Conservation (phyloP, 805 yeast genomes). For the Ogataea pignaliae region DNA sequence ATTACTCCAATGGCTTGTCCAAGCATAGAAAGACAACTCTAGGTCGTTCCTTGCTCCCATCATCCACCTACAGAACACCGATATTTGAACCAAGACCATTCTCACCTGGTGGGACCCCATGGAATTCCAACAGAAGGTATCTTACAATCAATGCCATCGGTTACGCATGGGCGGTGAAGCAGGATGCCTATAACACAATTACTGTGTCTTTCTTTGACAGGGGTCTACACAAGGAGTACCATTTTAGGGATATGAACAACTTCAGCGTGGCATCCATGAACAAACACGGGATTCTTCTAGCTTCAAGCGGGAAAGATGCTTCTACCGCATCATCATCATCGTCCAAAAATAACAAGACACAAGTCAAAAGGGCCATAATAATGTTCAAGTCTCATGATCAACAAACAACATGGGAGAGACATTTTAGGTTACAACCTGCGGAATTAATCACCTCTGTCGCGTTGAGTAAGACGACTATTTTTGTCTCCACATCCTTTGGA, state of each 20-base stretch:
- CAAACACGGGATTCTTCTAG: slow-evolving; percentile 62
- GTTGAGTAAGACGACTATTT: slow-evolving; percentile 54
- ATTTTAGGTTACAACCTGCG: slow-evolving; percentile 31
- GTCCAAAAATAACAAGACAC: slow-evolving; percentile 3
- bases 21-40: slow-evolving; percentile 7
- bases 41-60: neutral
- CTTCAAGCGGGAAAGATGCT: slow-evolving; percentile 31
- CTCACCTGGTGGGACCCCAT: slow-evolving; percentile 88
- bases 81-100: slow-evolving; percentile 50
- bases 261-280: slow-evolving; percentile 76
- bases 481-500: slow-evolving; percentile 75
- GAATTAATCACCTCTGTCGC: slow-evolving; percentile 70
- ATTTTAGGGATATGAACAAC: slow-evolving; percentile 69
- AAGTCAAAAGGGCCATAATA: slow-evolving; percentile 26
- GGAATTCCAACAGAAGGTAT: slow-evolving; percentile 65
- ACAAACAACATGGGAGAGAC: slow-evolving; percentile 67
- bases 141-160: slow-evolving; percentile 78
- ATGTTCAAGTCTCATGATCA: slow-evolving; percentile 68
- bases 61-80: slow-evolving; percentile 2
- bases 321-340: neutral
- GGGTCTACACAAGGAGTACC: slow-evolving; percentile 70
- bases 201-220: slow-evolving; percentile 86
- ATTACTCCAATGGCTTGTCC: slow-evolving; percentile 3
- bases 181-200: slow-evolving; percentile 58
- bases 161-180: slow-evolving; percentile 72